phyloP scores from a whole-genome alignment of 768 basidiomycete genomes.

The Tylopilus plumbeoviolaceoides region DNA sequence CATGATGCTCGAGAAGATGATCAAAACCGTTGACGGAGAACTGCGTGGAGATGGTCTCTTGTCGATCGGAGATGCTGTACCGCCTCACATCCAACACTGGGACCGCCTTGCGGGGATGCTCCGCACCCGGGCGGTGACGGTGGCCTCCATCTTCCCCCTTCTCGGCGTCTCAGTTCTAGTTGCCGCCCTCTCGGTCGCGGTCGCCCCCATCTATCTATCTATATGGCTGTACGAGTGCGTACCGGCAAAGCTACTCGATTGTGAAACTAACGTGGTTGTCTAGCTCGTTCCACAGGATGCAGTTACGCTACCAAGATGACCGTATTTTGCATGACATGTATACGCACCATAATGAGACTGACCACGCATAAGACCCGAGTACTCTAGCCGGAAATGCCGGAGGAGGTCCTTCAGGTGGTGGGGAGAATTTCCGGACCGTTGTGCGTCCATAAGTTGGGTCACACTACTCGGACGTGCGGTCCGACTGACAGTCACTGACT shows the following conservation, averaged over 20 bases:
- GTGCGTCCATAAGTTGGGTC: too few species aligned
- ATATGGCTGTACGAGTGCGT: conserved; percentile 7
- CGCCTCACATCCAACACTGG: conserved; percentile 18
- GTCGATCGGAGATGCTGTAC: conserved; percentile 12
- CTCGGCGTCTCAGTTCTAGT: conserved; percentile 19
- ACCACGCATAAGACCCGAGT: not conserved
- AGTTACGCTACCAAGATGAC: not conserved
- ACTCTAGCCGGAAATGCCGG: not conserved
- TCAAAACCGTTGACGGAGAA: conserved; percentile 15
- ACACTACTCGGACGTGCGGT: too few species aligned
- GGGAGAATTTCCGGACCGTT: not conserved
- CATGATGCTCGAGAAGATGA: conserved; percentile 18
- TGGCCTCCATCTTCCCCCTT: conserved; percentile 9
- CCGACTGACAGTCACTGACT: too few species aligned
- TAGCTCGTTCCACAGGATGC: not conserved
- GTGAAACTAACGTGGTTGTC: not conserved
- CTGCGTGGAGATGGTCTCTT: conserved; percentile 14
- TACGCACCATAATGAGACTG: not conserved
- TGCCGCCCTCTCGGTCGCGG: conserved; percentile 3
- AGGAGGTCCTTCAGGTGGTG: not conserved
- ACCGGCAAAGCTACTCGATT: not conserved
- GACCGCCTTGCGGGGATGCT: conserved; percentile 2
- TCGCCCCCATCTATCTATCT: conserved; percentile 9
- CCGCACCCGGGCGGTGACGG: not conserved
- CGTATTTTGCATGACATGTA: conserved; percentile 2